These are phyloP conservation scores for Chalaropsis thielavioides DNA, from an alignment of 2,329 filamentous ascomycete genomes.

Conservation along the genomic window DNA sequence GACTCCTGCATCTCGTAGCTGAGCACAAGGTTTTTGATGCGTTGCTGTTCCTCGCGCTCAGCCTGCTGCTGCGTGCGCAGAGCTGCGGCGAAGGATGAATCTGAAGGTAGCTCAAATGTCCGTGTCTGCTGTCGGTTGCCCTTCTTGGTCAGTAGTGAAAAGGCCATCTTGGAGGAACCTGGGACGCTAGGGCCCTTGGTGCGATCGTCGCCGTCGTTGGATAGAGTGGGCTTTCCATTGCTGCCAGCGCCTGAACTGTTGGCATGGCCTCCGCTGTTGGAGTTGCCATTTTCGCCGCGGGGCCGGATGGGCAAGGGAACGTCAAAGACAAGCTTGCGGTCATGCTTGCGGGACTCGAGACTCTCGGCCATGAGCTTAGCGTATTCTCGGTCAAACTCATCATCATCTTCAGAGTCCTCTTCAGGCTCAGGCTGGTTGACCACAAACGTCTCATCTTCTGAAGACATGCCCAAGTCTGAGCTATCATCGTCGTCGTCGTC, in stretches of 20 bases:
- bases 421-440: constrained; percentile 84
- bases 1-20: constrained; percentile 87
- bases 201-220: background rate
- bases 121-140: constrained; percentile 93
- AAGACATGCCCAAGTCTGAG: constrained; percentile 23
- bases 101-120: constrained; percentile 74
- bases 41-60: constrained; percentile 89
- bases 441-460: constrained; percentile 77
- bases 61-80: constrained; percentile 94
- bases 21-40: constrained; percentile 93
- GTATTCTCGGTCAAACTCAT: constrained; percentile 94
- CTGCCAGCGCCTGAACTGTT: background rate
- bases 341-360: constrained; percentile 86
- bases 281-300: constrained; percentile 26
- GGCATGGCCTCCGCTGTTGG: constrained; percentile 7
- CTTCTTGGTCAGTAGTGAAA: constrained; percentile 87
- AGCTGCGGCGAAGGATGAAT: constrained; percentile 88
- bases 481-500: constrained; percentile 46
- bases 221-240: background rate
- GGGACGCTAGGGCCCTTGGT: background rate
- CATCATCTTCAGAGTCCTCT: constrained; percentile 83
- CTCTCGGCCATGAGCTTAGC: constrained; percentile 98
- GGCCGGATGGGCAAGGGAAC: constrained; percentile 86
- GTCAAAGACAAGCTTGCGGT: constrained; percentile 87
- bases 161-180: constrained; percentile 61